phyloP scores from a whole-genome alignment of 352 stramenopile species.

The Lagenidium sp. region DNA sequence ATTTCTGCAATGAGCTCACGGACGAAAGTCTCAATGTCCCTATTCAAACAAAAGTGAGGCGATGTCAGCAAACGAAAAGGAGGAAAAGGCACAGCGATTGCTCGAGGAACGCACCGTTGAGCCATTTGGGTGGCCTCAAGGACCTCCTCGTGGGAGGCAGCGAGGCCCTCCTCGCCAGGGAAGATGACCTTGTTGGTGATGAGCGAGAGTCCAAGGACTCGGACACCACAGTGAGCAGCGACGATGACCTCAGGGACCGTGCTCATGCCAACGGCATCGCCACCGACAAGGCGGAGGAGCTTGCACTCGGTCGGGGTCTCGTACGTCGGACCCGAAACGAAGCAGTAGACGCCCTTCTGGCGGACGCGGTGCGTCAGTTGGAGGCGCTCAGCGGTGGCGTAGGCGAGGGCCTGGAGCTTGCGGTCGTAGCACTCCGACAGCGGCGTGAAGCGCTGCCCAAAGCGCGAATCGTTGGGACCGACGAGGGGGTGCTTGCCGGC shows the following conservation, averaged over 20 bases:
- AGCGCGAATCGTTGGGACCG: constrained; percentile 93
- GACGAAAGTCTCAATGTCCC: constrained; percentile 39
- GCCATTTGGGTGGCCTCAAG: constrained; percentile 81
- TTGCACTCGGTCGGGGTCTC: constrained; percentile 93
- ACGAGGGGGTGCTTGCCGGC: constrained; percentile 91
- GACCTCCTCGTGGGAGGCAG: constrained; percentile 91
- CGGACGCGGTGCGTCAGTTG: constrained; percentile 77
- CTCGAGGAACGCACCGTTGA: constrained; percentile 19
- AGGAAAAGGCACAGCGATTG: constrained; percentile 1
- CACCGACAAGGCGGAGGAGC: constrained; percentile 89
- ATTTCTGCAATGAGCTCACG: constrained; percentile 38
- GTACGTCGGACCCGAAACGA: constrained; percentile 95
- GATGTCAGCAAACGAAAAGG: constrained; percentile 2
- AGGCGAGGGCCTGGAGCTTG: constrained; percentile 77
- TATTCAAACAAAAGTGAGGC: constrained; percentile 4
- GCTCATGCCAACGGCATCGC: constrained; percentile 94
- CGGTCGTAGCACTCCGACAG: constrained; percentile 92
- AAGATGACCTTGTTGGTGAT: constrained; percentile 94
- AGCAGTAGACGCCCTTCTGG: constrained; percentile 91
- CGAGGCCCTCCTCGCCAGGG: constrained; percentile 63
- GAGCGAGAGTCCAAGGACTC: constrained; percentile 93
- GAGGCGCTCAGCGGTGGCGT: constrained; percentile 72
- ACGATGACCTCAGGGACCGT: constrained; percentile 96
- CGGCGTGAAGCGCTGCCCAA: constrained; percentile 93
- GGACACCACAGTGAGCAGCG: constrained; percentile 91